Evolutionary conservation across 257 asterid genomes (phyloP), one percentile per base, ranked within the genome.

Genomic region (Leonotis leonurus): DNA sequence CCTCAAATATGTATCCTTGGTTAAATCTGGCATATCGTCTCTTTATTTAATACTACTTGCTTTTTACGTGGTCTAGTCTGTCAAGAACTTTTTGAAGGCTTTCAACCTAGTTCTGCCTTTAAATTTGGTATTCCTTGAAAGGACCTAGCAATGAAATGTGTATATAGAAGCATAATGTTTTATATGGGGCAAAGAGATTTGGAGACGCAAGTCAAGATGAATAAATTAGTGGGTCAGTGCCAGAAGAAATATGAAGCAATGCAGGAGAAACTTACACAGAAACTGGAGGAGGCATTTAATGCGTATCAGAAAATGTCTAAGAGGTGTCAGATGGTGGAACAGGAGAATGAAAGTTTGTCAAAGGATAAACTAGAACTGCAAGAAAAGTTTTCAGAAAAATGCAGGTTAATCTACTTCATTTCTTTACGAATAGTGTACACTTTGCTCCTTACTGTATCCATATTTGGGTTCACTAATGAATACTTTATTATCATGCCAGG

Each of bases 281-380:
- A 91, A 81, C 52, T 89, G 83, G 94, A 89, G 87, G 95, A 91
- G 81, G 64, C 86, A 51, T 87, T 80, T 68, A 71, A 80, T 10
- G 98, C 95, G 33, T 91, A 86, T 82, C 98, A 88, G 81, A 86
- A 91, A 75, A 71, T 74, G 94, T 62, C 69, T 44, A 89, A 83
- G 78, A 89, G 81, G 80, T 91, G 95, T 81, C 98, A 91, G 75
- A 77, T 86, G 79, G 53, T 86, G 92, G 94, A 86, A 64, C 96
- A 91, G 75, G 92, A 88, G 79, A 77, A 81, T 33, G 92, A 86
- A 72, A 91, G 69, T 72, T 56, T 86, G 72, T 66, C 89, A 39
- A 88, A 86, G 81, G 98, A 91, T 74, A 91, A 91, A 75, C 86
- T 81, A 71, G 98, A 91, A 77, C 95, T 91, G 61, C 95, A 91